Percentiles rank a stretch among this genome's conserved stretches.
Evolutionary conservation across 345 rosid species (phyloP).

Genomic region (Gossypium bickii): DNA sequence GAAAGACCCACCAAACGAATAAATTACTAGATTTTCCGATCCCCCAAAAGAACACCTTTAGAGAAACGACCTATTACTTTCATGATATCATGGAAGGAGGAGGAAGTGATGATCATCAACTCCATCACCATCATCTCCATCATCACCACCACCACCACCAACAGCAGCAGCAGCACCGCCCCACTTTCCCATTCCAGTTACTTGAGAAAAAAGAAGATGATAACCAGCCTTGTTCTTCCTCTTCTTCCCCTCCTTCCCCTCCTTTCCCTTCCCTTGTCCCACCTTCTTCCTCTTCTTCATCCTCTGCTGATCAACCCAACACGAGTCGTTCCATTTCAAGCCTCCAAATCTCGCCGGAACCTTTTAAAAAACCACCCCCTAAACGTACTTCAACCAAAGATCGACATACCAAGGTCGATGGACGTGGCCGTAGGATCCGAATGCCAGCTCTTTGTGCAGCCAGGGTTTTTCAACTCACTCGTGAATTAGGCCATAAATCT

Average conservation of each 20-base stretch:
- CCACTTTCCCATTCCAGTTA: constrained; percentile 76
- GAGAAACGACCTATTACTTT: constrained; percentile 32
- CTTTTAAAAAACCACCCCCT: constrained; percentile 63
- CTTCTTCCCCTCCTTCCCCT: constrained; percentile 57
- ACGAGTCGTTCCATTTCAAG: constrained; percentile 29
- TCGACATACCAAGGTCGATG: constrained; percentile 94
- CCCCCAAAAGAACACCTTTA: constrained; percentile 12
- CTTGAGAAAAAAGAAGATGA: constrained; percentile 82
- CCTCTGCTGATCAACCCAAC: constrained; percentile 40
- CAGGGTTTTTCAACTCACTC: constrained; percentile 89
- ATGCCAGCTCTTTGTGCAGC: constrained; percentile 99
- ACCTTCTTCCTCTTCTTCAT: constrained; percentile 40
- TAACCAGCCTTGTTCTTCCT: constrained; percentile 50
- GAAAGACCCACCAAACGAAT: constrained; percentile 42
- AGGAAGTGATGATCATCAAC: constrained; percentile 53
- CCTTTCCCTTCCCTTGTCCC: constrained; percentile 61
- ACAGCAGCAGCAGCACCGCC: constrained; percentile 43
- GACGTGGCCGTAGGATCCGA: constrained; percentile 92
- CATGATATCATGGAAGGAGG: constrained; percentile 61
- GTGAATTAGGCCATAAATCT: constrained; percentile 90
- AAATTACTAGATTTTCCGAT: constrained; percentile 9
- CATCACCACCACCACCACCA: constrained; percentile 16
- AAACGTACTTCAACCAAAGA: constrained; percentile 89
- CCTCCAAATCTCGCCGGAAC: constrained; percentile 34
- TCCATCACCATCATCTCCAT: constrained; percentile 40